A percentile compares a stretch with the other conserved stretches of the same genome.
phyloP scores from a whole-genome alignment of 192 early-diverging fungal species.

The Backusella tarrabulga region DNA sequence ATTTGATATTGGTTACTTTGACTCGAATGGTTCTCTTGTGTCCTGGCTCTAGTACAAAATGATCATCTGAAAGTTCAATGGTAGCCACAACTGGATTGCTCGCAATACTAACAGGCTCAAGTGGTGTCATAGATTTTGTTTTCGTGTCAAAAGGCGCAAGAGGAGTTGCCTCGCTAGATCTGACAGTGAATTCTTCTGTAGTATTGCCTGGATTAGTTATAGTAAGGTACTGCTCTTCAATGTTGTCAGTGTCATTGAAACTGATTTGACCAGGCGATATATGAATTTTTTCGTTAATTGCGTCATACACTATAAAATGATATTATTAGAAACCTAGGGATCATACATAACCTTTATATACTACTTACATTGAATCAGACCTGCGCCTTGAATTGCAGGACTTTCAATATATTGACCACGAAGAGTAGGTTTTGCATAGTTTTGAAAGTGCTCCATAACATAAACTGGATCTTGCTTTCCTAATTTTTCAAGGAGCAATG shows the following conservation, averaged over 20 bases:
- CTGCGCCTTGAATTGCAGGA: conserved; percentile 49
- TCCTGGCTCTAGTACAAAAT: conserved; percentile 14
- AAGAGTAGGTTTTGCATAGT: conserved; percentile 28
- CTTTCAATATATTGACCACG: conserved; percentile 17
- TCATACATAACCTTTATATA: not conserved
- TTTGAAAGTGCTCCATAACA: conserved; percentile 35
- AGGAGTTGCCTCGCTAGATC: conserved; percentile 27
- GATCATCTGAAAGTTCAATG: not conserved
- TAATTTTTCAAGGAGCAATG: conserved; percentile 40
- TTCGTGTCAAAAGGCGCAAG: conserved; percentile 36
- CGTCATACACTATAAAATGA: conserved; percentile 28
- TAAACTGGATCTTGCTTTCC: conserved; percentile 22
- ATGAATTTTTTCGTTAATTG: conserved; percentile 32
- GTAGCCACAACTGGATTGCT: not conserved
- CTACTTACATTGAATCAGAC: conserved; percentile 42
- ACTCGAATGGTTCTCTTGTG: not conserved
- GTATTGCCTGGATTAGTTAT: conserved; percentile 39
- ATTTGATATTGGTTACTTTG: not conserved
- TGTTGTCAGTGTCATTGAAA: conserved; percentile 48
- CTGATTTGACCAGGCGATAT: conserved; percentile 47
- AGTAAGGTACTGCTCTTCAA: conserved; percentile 30
- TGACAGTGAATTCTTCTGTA: conserved; percentile 34
- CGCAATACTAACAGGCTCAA: conserved; percentile 8
- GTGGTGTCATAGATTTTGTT: not conserved
- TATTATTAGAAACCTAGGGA: not conserved